Percentiles rank a stretch among this genome's conserved stretches.
phyloP scores from a whole-genome alignment of 2,329 filamentous ascomycete species.

The Ophiostoma perfectum region DNA sequence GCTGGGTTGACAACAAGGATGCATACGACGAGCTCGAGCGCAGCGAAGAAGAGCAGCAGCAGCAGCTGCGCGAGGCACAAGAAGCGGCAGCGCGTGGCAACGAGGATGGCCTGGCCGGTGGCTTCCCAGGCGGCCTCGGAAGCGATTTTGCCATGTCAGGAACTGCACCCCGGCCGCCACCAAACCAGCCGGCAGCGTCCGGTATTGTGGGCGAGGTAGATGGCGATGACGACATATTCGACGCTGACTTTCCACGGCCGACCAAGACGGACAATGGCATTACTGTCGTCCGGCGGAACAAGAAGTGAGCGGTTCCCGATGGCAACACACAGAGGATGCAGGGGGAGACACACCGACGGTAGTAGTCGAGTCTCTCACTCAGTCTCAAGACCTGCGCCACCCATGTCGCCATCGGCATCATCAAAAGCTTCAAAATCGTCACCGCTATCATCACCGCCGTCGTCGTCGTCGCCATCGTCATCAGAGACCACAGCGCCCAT shows the following conservation, averaged over 20 bases:
- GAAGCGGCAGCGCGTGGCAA: conserved; percentile 32
- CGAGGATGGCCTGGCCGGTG: conserved; percentile 22
- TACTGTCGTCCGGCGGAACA: conserved; percentile 62
- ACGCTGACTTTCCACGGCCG: conserved; percentile 24
- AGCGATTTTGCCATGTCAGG: not conserved
- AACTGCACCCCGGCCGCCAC: not conserved
- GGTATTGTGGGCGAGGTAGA: conserved; percentile 25
- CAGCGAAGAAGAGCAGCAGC: conserved; percentile 68
- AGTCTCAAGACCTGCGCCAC: not conserved
- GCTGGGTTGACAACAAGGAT: conserved; percentile 88
- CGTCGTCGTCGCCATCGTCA: conserved; percentile 43
- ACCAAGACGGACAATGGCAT: conserved; percentile 50
- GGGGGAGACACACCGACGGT: not conserved
- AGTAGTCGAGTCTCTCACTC: not conserved
- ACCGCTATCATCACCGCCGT: conserved; percentile 34
- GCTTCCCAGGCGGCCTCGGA: conserved; percentile 32
- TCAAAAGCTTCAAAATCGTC: conserved; percentile 11
- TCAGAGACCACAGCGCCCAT: conserved; percentile 43
- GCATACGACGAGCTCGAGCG: conserved; percentile 78
- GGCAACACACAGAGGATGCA: too few relatives aligned
- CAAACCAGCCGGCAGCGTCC: conserved; percentile 31
- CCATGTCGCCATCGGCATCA: conserved; percentile 38
- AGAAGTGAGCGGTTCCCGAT: conserved; percentile 32
- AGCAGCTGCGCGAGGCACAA: conserved; percentile 45
- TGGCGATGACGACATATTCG: conserved; percentile 40